Evolutionary conservation across 768 basidiomycete species (phyloP), one percentile per base, ranked within the genome.

Genomic region (Russula compacta): DNA sequence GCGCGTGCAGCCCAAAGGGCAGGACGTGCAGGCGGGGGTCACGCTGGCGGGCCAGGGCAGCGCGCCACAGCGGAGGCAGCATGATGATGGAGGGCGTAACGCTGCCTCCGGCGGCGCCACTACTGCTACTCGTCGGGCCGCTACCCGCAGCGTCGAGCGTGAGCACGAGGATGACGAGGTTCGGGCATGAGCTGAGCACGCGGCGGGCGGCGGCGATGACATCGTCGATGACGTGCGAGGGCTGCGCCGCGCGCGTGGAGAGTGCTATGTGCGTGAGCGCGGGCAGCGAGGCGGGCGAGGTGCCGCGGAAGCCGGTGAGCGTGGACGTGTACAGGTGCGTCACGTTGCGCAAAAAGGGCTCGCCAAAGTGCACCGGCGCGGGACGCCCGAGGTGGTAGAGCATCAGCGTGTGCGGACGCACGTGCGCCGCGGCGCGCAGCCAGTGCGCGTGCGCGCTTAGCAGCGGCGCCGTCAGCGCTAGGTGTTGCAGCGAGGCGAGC

Each of bases 361-460:
- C 66, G 35, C 56, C 53, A 32, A 65, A 66, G 49, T 61, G 57
- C 14, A 65, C 50, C 1, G 66, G 66, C 5, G 38, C 56, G 11
- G 66, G 66, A 1, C 52, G 60, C 7, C 66, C 66, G 3, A 61
- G 64, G 44, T 66, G 66, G 51, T 65, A 66, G 38, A 66, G 57
- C 64, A 61, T 65, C 35, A 66, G 19, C 47, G 66, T 61, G 51
- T 40, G 64, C 0, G 66, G 66, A 6, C 50, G 57, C 49, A 66
- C 58, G 44, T 51, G 33, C 2, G 38, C 50, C 12, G 60, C 33
- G 3, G 14, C 43, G 33, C 66, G 63, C 15, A 66, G 50, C 66
- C 66, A 66, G 57, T 65, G 58, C 6, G 64, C 66, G 53, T 66
- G 66, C 12, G 64, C 66, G n/a, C 59, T 54, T 7, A 66, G 49